Conservation (phyloP, 345 rosid species). For the Hypericum androsaemum region DNA sequence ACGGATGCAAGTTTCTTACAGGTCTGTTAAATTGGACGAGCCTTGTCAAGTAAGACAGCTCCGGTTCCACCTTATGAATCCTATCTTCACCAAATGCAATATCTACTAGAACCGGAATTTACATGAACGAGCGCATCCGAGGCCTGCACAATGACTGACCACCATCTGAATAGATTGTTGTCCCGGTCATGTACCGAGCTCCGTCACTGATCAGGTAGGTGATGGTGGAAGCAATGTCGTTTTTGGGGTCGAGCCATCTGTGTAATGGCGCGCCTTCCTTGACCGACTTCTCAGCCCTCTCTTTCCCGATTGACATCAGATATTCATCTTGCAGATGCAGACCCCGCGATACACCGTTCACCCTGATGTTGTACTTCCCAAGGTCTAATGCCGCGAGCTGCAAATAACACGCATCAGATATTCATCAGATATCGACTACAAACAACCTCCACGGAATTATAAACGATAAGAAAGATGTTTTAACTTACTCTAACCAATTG, state of each 20-base stretch:
- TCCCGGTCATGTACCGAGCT: constrained; percentile 79
- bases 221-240: constrained; percentile 59
- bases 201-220: constrained; percentile 78
- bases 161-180: constrained; percentile 74
- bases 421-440: background rate
- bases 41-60: no score
- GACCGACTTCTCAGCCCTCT: constrained; percentile 52
- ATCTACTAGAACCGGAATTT: background rate
- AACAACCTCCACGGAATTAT: no score
- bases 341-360: constrained; percentile 61
- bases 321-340: constrained; percentile 57
- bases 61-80: no score
- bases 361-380: constrained; percentile 54
- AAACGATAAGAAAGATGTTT: background rate
- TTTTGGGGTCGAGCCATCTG: constrained; percentile 62
- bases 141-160: constrained; percentile 81
- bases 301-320: constrained; percentile 51
- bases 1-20: no score
- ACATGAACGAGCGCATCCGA: constrained; percentile 79
- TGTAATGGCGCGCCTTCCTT: constrained; percentile 51
- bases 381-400: constrained; percentile 53
- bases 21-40: no score
- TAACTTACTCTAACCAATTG: constrained; percentile 70
- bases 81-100: no score
- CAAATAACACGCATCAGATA: constrained; percentile 3